Base-by-base conservation (phyloP, 2,329 filamentous ascomycete species). In the Fusarium torreyae region DNA sequence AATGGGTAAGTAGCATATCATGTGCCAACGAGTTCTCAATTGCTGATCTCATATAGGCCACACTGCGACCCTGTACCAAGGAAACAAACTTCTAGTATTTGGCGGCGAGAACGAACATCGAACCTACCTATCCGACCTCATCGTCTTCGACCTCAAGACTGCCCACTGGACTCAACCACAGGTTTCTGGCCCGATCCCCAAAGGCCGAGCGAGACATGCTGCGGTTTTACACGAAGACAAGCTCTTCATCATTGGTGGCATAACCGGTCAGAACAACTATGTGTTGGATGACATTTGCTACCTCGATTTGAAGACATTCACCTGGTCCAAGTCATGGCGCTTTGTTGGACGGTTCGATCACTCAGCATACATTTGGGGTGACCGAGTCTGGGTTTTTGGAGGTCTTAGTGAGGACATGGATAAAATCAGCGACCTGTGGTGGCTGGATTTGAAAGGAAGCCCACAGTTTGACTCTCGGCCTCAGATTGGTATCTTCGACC, bases 81-180 rank as follows among this genome's bases (percentile, higher is more conserved):
- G 93, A 65, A 92, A 95, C 80, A 98, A 98, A 80, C 85, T 99
- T n/a, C 87, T 99, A 3, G 94, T 99, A 3, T 99, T 98, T 77
- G 96, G 96, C 58, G 96, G 96, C 70, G 96, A 99, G 82, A 99
- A 99, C 80, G 96, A 99, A 79, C 96, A 98, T 77, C 89, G 94
- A 71, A 94, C 94, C 59, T 97, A 98, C 78, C 89, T 99, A 14
- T 97, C 94, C 48, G 96, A 99, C 78, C 89, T 99, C 22, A 97
- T 98, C 68, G 91, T 99, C 51, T 97, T 99, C 77, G 94, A 99
- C 78, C 88, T 99, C 60, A 93, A 94, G 77, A 96, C 94, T 1
- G 94, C 95, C 36, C 92, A 97, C 77, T 99, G 96, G 96, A 97
- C 93, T 8, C 94, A 97, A 74, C 96, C 96, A 14, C 89, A 94